A percentile compares a stretch with the other conserved stretches of the same genome.
phyloP scores from a whole-genome alignment of 1,284 basidiomycete genomes.

The Ustilago sp. region DNA sequence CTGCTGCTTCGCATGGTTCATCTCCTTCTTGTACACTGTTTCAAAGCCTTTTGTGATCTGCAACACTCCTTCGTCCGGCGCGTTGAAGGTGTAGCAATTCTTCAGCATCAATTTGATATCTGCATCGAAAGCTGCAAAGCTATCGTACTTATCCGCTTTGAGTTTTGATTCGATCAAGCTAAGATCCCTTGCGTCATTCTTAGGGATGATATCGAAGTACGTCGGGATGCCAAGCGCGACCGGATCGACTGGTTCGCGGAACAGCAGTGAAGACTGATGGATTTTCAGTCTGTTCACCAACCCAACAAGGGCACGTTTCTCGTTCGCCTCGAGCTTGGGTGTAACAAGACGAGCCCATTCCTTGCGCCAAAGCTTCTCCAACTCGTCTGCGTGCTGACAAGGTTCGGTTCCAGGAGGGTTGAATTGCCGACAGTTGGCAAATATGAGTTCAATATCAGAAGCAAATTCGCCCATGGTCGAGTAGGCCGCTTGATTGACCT shows the following conservation, averaged over 20 bases:
- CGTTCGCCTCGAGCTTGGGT: constrained; percentile 80
- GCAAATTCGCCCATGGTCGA: constrained; percentile 75
- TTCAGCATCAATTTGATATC: constrained; percentile 86
- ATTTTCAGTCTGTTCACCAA: constrained; percentile 75
- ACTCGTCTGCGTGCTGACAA: constrained; percentile 78
- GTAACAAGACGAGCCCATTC: constrained; percentile 87
- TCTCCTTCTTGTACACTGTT: constrained; percentile 65
- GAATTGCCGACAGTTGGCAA: constrained; percentile 79
- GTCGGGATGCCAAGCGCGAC: constrained; percentile 81
- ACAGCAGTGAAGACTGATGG: constrained; percentile 51
- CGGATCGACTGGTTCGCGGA: constrained; percentile 77
- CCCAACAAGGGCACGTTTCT: constrained; percentile 82
- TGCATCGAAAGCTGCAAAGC: constrained; percentile 80
- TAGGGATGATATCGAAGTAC: constrained; percentile 83
- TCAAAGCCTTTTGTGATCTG: constrained; percentile 69
- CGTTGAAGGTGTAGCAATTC: constrained; percentile 89
- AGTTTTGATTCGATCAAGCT: constrained; percentile 84
- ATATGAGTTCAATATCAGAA: constrained; percentile 84
- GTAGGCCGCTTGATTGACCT: constrained; percentile 69
- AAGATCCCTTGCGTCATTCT: constrained; percentile 88
- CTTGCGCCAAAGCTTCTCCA: constrained; percentile 81
- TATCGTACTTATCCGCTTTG: constrained; percentile 84
- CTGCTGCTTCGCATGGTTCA: constrained; percentile 43
- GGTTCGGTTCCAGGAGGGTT: constrained; percentile 76
- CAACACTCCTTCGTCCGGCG: constrained; percentile 80